Evolutionary conservation across 164 flowering plant genomes (phyloP), one percentile per base, ranked within the genome.

Genomic region (Euptelea pleiosperma): DNA sequence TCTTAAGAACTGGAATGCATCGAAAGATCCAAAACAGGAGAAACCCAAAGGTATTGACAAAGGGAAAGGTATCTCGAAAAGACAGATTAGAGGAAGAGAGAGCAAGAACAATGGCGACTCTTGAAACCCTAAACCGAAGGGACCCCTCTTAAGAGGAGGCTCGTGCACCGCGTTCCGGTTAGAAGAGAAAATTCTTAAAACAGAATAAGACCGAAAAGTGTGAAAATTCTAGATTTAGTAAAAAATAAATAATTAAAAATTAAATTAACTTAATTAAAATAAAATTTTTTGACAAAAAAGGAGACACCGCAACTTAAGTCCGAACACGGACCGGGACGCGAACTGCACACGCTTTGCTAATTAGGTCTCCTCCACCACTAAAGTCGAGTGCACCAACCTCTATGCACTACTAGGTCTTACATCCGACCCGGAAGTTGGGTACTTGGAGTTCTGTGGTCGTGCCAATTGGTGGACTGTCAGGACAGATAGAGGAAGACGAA

Each of bases 121-220:
- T 21, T 9, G 52, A 53, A 66, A 67, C 70, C 73, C 71, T 62
- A 61, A 24, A 44, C n/a, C 24, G 29, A 37, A 37, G 56, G 44
- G 30, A 21, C 46, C 28, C 48, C 55, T 69, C 66, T 41, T 65
- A 39, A 57, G 9, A 66, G 62, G 58, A 46, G 43, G n/a, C 33
- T 26, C 54, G 37, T 55, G 73, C 53, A 73, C 75, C 80, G 73
- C 75, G n/a, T 41, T 21, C 39, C 43, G 74, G 68, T 51, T 4
- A 58, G 52, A 68, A 68, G 8, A 39, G 54, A 53, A 55, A 56
- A 30, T 40, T 64, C n/a, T 28, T 46, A 28, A 26, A 48, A 48
- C 5, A 10, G 15, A 12, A 28, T 24, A 25, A 12, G 16, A 51
- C 15, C 2, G 7, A 12, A 34, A 30, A 31, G 33, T 25, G 10